Percentiles rank a stretch among this genome's conserved stretches.
Conservation (phyloP, 768 basidiomycete genomes). For the Collybiopsis luxurians region DNA sequence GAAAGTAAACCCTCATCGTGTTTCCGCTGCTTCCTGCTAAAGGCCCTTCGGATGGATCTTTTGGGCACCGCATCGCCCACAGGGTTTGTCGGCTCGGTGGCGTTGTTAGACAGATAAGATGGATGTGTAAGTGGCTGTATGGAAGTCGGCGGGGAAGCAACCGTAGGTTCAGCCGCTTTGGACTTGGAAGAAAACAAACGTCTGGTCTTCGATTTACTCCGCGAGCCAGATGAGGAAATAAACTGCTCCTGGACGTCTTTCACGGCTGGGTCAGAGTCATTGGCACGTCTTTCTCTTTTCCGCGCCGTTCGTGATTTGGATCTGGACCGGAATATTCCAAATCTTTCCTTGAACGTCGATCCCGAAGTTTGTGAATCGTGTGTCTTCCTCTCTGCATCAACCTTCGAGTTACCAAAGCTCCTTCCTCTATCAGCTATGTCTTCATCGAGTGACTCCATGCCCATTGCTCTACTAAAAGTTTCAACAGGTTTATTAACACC, state of each 20-base stretch:
- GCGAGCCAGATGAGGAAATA: neutral
- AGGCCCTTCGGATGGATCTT: neutral
- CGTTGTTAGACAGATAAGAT: too few species aligned
- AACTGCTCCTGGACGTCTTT: conserved; percentile 2
- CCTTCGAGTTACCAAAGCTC: too few species aligned
- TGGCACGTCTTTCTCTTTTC: neutral
- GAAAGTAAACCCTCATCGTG: neutral
- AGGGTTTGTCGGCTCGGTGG: too few species aligned
- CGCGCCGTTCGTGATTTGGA: neutral
- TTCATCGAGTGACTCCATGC: neutral
- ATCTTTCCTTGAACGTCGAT: neutral
- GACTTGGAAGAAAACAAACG: neutral
- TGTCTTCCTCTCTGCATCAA: neutral
- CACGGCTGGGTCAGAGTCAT: neutral
- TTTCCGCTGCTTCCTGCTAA: neutral
- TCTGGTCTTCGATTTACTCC: neutral
- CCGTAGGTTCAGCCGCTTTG: neutral
- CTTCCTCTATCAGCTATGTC: neutral
- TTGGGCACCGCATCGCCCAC: too few species aligned
- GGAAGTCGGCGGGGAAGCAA: neutral
- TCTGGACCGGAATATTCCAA: neutral
- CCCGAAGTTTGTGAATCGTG: neutral
- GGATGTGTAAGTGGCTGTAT: too few species aligned
- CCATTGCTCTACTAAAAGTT: neutral
- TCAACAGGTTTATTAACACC: too few species aligned